Base-by-base conservation (phyloP, 2,329 filamentous ascomycete species). In the Cylindrodendrum hubeiense region DNA sequence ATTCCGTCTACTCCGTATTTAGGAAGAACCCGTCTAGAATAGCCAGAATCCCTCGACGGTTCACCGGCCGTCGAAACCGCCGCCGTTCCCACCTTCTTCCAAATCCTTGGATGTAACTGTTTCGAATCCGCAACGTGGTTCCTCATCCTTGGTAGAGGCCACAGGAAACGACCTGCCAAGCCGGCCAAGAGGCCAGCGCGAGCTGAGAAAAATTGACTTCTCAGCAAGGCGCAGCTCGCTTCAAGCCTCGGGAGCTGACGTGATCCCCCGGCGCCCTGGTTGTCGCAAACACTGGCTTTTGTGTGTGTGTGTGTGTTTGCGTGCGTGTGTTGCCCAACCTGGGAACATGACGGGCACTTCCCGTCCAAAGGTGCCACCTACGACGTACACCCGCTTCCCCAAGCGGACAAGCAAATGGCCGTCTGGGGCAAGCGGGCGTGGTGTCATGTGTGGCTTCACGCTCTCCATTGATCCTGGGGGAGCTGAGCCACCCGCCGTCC, bases 91-190 rank as follows among this genome's bases (percentile, higher is more conserved):
- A n/a, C 10, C 9, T 50, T 50, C 24, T n/a, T 46, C 22, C 21
- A 37, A 56, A 37, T 5, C 46, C 10, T 21, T 22, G 50, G 39
- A 37, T 51, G 28, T 63, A 63, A 66, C 49, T 55, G 50, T 50
- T 50, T 44, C 49, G 44, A 49, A 46, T 58, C 54, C 67, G 52
- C 53, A 63, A 72, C 67, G 59, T 71, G 51, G 57, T 59, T 62
- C 65, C 59, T 62, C 43, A 24, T 43, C 33, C 55, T 61, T 62
- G 65, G 49, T 33, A 24, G 37, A 43, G 19, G 30, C 19, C 26
- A 24, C 37, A 33, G 15, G 54, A 34, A 41, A 44, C 41, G 60
- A 60, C 52, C 41, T 47, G 54, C 43, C 61, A 60, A 62, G 62
- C 34, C 53, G 43, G 56, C 41, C 28, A 49, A 53, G 34, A 15